These are phyloP conservation scores for Ascochyta fabae DNA, from an alignment of 2,329 filamentous ascomycete species.

Conservation along the genomic window DNA sequence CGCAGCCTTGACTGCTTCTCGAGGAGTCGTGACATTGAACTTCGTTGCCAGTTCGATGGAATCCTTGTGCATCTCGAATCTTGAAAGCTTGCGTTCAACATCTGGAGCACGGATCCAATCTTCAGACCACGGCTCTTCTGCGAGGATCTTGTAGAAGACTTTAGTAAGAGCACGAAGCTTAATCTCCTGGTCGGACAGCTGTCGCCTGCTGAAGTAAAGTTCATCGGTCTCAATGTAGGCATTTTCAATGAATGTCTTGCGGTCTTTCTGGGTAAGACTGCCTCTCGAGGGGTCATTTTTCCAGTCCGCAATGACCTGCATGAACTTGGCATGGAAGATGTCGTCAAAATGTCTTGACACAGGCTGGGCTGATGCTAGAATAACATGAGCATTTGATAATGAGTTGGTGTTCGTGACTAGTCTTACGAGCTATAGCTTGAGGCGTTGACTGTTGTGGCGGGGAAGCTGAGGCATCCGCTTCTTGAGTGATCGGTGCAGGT, in stretches of 20 bases:
- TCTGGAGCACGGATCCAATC: constrained; percentile 48
- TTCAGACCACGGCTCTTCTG: constrained; percentile 48
- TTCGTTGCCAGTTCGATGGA: constrained; percentile 41
- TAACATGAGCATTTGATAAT: constrained; percentile 9
- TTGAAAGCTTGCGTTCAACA: constrained; percentile 48
- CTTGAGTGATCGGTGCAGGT: constrained; percentile 40
- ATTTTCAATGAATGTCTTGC: constrained; percentile 42
- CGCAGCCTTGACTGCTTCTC: constrained; percentile 44
- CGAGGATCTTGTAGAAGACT: constrained; percentile 48
- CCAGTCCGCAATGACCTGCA: constrained; percentile 42
- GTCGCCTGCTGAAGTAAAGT: constrained; percentile 37
- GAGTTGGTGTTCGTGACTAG: neutral
- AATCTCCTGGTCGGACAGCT: constrained; percentile 39
- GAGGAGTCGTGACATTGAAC: constrained; percentile 37
- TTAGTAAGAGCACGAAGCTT: constrained; percentile 48
- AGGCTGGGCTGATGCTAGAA: constrained; percentile 22
- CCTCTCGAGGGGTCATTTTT: constrained; percentile 38
- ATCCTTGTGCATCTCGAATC: constrained; percentile 48
- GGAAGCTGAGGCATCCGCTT: constrained; percentile 29
- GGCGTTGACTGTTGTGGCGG: constrained; percentile 24
- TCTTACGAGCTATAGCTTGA: constrained; percentile 16
- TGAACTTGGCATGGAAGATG: constrained; percentile 45
- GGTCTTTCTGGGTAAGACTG: constrained; percentile 40
- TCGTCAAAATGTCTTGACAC: constrained; percentile 41
- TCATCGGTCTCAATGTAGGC: constrained; percentile 42